A percentile compares a stretch with the other conserved stretches of the same genome.
These are phyloP conservation scores for Parathielavia hyrcaniae DNA, from an alignment of 495 filamentous ascomycete species.

Conservation along the genomic window DNA sequence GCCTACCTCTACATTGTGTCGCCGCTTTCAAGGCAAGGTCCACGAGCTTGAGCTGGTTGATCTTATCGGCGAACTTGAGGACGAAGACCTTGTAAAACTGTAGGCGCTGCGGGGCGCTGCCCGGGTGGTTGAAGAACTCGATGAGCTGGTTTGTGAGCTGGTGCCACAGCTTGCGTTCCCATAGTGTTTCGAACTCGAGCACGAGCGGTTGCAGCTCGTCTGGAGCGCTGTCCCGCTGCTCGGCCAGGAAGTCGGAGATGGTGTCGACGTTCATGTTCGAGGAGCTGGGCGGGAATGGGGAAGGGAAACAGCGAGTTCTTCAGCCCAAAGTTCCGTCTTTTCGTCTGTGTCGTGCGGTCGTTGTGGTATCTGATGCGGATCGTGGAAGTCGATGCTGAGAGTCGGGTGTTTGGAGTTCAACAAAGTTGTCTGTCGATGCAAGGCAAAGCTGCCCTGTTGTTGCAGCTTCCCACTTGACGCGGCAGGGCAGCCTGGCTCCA, in stretches of 20 bases:
- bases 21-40: constrained; percentile 79
- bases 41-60: constrained; percentile 97
- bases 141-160: constrained; percentile 88
- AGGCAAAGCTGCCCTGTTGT: constrained; percentile 11
- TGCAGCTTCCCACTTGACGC: constrained; percentile 27
- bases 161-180: constrained; percentile 99
- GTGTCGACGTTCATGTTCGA: constrained; percentile 68
- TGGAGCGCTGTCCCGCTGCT: constrained; percentile 79
- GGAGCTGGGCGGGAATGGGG: background rate
- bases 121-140: constrained; percentile 77
- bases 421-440: constrained; percentile 19
- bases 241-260: constrained; percentile 84
- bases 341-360: background rate
- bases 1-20: constrained; percentile 73
- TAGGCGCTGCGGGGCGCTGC: constrained; percentile 78
- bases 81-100: constrained; percentile 91
- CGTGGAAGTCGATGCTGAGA: constrained; percentile 1
- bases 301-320: background rate
- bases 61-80: constrained; percentile 91
- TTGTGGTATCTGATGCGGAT: constrained; percentile 8
- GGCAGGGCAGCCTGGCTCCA: constrained; percentile 28
- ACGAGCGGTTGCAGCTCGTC: constrained; percentile 81
- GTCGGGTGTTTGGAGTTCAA: constrained; percentile 1
- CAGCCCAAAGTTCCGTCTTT: background rate
- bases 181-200: constrained; percentile 90